Percentiles rank a stretch among this genome's conserved stretches.
Conservation (phyloP, 1,139 yeast genomes). For the Williopsis jadinii region DNA sequence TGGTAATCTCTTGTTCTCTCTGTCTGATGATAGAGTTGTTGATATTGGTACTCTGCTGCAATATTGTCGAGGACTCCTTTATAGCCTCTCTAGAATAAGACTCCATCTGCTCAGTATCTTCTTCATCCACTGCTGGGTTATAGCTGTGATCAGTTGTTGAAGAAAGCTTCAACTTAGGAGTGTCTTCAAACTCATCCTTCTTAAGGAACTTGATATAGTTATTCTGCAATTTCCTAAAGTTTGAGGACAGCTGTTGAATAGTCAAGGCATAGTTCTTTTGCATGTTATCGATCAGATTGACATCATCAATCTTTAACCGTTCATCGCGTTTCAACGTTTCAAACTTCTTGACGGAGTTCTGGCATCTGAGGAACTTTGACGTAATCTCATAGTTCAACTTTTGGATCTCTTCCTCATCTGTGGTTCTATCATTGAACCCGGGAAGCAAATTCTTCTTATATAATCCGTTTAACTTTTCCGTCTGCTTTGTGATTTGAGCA, state of each 20-base stretch:
- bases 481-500: slow-evolving; percentile 42
- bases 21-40: slow-evolving; percentile 49
- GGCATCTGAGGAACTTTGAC: slow-evolving; percentile 67
- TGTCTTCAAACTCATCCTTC: slow-evolving; percentile 54
- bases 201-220: slow-evolving; percentile 70
- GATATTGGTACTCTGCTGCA: slow-evolving; percentile 32
- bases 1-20: slow-evolving; percentile 83
- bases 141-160: slow-evolving; percentile 6
- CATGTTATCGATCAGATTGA: slow-evolving; percentile 67
- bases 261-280: slow-evolving; percentile 79
- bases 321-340: slow-evolving; percentile 39
- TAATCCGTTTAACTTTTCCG: slow-evolving; percentile 47
- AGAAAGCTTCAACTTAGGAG: slow-evolving; percentile 18
- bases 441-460: slow-evolving; percentile 83
- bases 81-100: slow-evolving; percentile 37
- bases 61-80: slow-evolving; percentile 31
- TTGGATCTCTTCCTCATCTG: slow-evolving; percentile 71
- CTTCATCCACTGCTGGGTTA: slow-evolving; percentile 26
- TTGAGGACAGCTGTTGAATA: slow-evolving; percentile 71
- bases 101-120: slow-evolving; percentile 44
- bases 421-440: slow-evolving; percentile 70
- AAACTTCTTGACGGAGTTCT: slow-evolving; percentile 63
- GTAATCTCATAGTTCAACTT: slow-evolving; percentile 69
- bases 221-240: slow-evolving; percentile 81
- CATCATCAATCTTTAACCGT: slow-evolving; percentile 37